Conservation (phyloP, 129 eudicot species). For the Cynara cardunculus region DNA sequence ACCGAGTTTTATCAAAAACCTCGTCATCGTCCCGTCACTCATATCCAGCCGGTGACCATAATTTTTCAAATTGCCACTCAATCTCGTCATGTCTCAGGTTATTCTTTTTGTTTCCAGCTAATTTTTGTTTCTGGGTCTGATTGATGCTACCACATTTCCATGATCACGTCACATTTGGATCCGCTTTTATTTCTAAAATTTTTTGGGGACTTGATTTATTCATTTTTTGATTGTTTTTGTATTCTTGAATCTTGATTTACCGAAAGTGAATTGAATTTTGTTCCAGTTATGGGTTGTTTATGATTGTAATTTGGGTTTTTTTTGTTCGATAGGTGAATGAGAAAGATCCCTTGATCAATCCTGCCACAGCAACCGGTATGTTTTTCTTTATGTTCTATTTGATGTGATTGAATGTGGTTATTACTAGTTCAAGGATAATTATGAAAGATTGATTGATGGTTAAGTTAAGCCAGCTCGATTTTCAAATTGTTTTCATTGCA, state of each 20-base stretch:
- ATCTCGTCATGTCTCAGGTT: conserved; percentile 11
- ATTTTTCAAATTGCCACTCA: not conserved
- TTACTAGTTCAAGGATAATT: not conserved
- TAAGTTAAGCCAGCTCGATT: not conserved
- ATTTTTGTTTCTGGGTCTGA: not conserved
- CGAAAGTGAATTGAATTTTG: not conserved
- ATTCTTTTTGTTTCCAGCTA: not conserved
- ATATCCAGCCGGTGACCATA: not conserved
- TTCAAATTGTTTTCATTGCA: not conserved
- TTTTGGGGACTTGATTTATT: not conserved
- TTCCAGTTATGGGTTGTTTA: not conserved
- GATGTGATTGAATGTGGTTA: not conserved
- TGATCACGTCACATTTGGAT: not conserved
- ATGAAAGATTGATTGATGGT: not conserved
- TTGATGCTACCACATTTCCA: conserved; percentile 1
- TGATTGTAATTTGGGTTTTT: not conserved
- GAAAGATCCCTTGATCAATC: conserved; percentile 5
- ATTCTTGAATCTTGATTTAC: not conserved
- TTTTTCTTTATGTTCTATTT: not conserved
- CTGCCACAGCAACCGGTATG: conserved; percentile 1
- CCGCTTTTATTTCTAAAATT: not conserved
- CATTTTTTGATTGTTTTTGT: not conserved
- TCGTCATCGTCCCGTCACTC: conserved; percentile 2
- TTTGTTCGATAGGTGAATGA: conserved; percentile 2
- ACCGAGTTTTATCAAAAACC: conserved; percentile 12